A percentile compares a stretch with the other conserved stretches of the same genome.
phyloP scores from a whole-genome alignment of 139 green algal genomes.

The Tetraselmis striata region DNA sequence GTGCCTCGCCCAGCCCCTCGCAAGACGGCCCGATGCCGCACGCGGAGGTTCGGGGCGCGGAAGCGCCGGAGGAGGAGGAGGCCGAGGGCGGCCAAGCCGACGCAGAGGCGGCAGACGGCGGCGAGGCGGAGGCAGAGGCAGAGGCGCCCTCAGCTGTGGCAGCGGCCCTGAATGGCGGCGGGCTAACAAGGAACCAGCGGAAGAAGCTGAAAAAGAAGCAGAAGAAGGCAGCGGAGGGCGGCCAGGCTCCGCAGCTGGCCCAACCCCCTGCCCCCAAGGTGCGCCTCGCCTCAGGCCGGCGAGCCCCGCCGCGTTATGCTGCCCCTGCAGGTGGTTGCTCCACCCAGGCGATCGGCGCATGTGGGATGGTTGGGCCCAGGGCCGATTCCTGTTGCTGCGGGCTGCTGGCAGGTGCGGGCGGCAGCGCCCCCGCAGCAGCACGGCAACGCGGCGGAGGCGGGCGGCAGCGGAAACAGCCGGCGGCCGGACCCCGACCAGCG shows the following conservation, averaged over 20 bases:
- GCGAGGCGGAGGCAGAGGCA: slow-evolving; percentile 1
- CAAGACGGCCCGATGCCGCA: neutral
- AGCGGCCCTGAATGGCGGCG: slow-evolving; percentile 6
- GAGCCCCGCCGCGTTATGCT: no score
- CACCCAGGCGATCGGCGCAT: no score
- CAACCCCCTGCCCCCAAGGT: no score
- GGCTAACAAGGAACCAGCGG: slow-evolving; percentile 82
- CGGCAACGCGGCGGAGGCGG: neutral
- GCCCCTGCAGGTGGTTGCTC: no score
- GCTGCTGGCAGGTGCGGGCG: no score
- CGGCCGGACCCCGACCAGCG: neutral
- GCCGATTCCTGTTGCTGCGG: no score
- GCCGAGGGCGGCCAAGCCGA: neutral
- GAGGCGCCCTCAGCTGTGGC: slow-evolving; percentile 14
- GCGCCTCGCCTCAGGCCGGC: no score
- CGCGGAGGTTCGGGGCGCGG: neutral
- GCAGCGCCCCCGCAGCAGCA: no score
- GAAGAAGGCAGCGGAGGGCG: slow-evolving; percentile 48
- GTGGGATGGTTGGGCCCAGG: no score
- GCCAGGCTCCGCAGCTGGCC: no score
- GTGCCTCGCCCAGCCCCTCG: neutral
- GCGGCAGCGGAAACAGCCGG: neutral
- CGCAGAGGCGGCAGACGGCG: neutral
- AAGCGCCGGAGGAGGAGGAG: neutral
- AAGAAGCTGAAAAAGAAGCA: slow-evolving; percentile 81